These are phyloP conservation scores for Agrostemma githago DNA, from an alignment of 148 eudicot species.

Conservation along the genomic window DNA sequence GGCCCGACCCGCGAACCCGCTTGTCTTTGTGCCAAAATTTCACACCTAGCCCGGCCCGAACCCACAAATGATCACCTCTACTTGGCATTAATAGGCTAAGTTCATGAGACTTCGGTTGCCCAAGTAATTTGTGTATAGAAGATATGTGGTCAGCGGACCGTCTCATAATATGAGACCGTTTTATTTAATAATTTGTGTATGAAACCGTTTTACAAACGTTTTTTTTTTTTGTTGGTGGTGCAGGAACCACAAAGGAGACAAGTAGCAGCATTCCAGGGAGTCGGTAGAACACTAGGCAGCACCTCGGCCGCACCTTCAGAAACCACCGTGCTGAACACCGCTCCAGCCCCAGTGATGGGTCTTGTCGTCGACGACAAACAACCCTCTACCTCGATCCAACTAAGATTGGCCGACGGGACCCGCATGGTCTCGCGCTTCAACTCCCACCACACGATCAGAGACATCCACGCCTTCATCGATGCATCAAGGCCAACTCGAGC, in stretches of 20 bases:
- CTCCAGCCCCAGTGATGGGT: constrained; percentile 53
- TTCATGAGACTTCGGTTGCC: no score
- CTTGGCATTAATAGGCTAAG: no score
- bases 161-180: no score
- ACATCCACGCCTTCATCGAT: constrained; percentile 67
- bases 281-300: constrained; percentile 59
- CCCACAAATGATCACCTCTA: no score
- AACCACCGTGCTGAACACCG: constrained; percentile 25
- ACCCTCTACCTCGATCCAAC: constrained; percentile 75
- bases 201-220: not conserved
- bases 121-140: no score
- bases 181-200: no score
- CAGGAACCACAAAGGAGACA: constrained; percentile 52
- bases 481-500: constrained; percentile 62
- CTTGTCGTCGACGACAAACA: constrained; percentile 47
- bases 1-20: no score
- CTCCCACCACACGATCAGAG: constrained; percentile 55
- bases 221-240: constrained; percentile 6
- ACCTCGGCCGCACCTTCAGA: constrained; percentile 24
- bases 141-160: no score
- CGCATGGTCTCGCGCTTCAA: constrained; percentile 77
- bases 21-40: no score
- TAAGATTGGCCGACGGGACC: constrained; percentile 76
- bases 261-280: constrained; percentile 55
- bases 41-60: no score